Conservation (phyloP, 441 rosid species). For the Mallotus japonicus region DNA sequence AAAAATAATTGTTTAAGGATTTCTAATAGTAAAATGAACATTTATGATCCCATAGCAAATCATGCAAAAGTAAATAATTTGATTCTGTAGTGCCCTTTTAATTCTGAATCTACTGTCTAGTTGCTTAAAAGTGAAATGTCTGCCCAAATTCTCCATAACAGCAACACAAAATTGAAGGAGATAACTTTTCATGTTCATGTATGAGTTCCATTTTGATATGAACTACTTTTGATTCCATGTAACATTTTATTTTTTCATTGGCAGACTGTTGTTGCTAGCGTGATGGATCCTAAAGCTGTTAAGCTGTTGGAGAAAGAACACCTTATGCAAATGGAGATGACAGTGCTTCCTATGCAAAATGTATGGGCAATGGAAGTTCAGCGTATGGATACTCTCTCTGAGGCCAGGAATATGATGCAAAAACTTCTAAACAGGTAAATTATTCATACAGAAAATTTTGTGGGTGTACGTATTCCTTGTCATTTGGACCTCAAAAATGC, state of each 20-base stretch:
- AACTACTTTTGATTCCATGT: not conserved
- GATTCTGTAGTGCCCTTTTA: not conserved
- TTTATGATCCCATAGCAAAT: not conserved
- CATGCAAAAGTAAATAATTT: not conserved
- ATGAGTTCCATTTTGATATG: not conserved
- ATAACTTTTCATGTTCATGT: not conserved
- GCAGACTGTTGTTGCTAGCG: constrained; percentile 55
- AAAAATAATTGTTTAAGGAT: not conserved
- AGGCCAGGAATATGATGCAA: constrained; percentile 52
- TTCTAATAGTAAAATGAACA: not conserved
- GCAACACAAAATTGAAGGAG: not conserved
- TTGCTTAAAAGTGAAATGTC: not conserved
- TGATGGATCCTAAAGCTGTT: constrained; percentile 44
- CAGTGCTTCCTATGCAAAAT: constrained; percentile 41
- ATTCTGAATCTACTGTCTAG: not conserved
- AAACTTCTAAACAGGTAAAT: constrained; percentile 39
- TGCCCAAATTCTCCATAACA: not conserved
- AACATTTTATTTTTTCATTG: constrained; percentile 3
- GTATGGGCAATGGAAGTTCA: constrained; percentile 65
- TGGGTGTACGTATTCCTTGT: not conserved
- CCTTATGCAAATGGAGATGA: constrained; percentile 36
- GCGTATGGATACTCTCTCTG: constrained; percentile 38
- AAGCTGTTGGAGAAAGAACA: constrained; percentile 47
- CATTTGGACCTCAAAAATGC: not conserved
- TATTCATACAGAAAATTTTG: not conserved